phyloP scores from a whole-genome alignment of 768 basidiomycete genomes.

The Suillus hirtellus region DNA sequence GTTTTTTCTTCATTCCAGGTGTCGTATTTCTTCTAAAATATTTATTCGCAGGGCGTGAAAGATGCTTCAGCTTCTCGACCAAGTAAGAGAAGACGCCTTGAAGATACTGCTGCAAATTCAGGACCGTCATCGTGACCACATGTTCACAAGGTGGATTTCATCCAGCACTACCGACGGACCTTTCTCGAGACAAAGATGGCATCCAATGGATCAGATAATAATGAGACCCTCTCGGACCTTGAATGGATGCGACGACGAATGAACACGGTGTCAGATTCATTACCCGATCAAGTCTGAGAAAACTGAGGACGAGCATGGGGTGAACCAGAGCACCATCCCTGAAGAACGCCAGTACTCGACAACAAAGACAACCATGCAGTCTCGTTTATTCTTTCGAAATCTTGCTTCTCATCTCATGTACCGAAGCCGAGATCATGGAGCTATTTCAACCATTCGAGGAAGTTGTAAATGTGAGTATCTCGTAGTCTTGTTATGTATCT shows the following conservation, averaged over 20 bases:
- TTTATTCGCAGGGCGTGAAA: constrained; percentile 56
- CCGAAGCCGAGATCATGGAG: constrained; percentile 65
- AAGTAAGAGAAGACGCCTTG: constrained; percentile 63
- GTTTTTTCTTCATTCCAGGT: constrained; percentile 22
- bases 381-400: constrained; percentile 91
- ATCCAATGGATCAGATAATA: constrained; percentile 14
- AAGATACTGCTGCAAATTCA: constrained; percentile 9
- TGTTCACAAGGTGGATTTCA: constrained; percentile 27
- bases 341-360: constrained; percentile 32
- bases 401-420: constrained; percentile 76
- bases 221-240: constrained; percentile 56
- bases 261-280: constrained; percentile 38
- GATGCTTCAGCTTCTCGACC: constrained; percentile 68
- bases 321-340: constrained; percentile 9
- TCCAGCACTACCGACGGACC: constrained; percentile 1
- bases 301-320: constrained; percentile 52
- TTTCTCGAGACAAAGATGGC: not conserved
- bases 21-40: constrained; percentile 8
- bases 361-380: constrained; percentile 57
- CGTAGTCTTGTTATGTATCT: not conserved
- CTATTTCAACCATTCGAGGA: constrained; percentile 71
- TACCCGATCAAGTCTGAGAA: constrained; percentile 56
- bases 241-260: constrained; percentile 76
- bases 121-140: not conserved
- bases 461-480: constrained; percentile 67